Conservation (phyloP, 345 rosid species). For the Physaria fendleri region DNA sequence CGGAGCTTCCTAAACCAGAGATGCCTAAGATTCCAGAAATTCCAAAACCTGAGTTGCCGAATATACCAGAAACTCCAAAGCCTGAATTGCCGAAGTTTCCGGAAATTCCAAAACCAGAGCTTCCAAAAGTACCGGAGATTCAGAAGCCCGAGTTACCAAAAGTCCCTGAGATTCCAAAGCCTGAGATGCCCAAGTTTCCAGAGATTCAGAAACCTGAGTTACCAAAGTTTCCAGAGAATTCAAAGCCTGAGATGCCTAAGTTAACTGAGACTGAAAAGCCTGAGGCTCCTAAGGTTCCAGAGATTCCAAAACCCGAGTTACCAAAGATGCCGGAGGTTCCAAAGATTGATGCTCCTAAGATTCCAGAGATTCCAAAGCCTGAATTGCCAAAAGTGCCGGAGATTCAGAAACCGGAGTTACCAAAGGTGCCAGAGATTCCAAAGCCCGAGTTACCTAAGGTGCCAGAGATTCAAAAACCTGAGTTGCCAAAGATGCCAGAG, state of each 20-base stretch:
- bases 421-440: not conserved
- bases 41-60: not conserved
- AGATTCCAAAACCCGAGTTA: not conserved
- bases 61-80: not conserved
- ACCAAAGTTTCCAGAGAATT: not conserved
- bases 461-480: not conserved
- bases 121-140: conserved; percentile 6
- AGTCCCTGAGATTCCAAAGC: not conserved
- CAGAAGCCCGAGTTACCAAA: not conserved
- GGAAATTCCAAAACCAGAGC: not conserved
- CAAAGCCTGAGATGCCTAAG: not conserved
- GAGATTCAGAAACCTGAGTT: not conserved
- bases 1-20: conserved; percentile 21
- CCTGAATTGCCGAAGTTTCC: not conserved
- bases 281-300: not conserved
- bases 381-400: not conserved
- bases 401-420: not conserved
- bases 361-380: conserved; percentile 2
- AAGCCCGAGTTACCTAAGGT: not conserved
- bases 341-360: not conserved
- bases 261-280: not conserved
- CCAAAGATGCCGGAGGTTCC: not conserved
- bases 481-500: no score
- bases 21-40: conserved; percentile 1
- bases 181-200: not conserved